Percentiles rank a stretch among this genome's conserved stretches.
Evolutionary conservation across 2,329 filamentous ascomycete genomes (phyloP).

Genomic region (Albifimbria verrucaria): DNA sequence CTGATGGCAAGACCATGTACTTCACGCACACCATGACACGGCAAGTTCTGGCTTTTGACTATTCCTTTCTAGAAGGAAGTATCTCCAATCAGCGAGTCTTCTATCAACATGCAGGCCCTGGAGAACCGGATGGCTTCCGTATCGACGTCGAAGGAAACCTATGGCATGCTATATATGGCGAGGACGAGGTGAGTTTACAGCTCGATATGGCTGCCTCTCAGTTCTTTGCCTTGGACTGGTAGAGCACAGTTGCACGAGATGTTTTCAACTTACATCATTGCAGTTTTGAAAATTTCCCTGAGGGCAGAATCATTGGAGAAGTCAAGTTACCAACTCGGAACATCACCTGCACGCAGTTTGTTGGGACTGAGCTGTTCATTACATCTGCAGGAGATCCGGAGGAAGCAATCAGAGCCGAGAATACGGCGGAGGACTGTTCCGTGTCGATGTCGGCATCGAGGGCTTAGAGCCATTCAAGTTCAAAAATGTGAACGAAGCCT

Average conservation of each 20-base stretch:
- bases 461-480: conserved; percentile 65
- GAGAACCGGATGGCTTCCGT: background rate
- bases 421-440: conserved; percentile 70
- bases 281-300: conserved; percentile 26
- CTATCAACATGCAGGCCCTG: background rate
- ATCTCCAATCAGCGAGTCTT: background rate
- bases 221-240: too few species aligned
- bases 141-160: background rate
- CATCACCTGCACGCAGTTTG: conserved; percentile 78
- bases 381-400: conserved; percentile 69
- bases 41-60: background rate
- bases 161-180: background rate
- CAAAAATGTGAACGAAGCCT: too few species aligned
- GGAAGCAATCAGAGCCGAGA: conserved; percentile 60
- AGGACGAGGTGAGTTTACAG: background rate
- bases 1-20: background rate
- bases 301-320: conserved; percentile 70
- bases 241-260: too few species aligned
- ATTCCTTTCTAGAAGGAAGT: background rate
- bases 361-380: conserved; percentile 71
- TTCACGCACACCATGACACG: background rate
- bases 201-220: too few species aligned
- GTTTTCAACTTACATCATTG: background rate
- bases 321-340: conserved; percentile 74
- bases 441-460: conserved; percentile 69